Base-by-base conservation (phyloP, 1,139 yeast genomes). In the Maudiozyma humilis region DNA sequence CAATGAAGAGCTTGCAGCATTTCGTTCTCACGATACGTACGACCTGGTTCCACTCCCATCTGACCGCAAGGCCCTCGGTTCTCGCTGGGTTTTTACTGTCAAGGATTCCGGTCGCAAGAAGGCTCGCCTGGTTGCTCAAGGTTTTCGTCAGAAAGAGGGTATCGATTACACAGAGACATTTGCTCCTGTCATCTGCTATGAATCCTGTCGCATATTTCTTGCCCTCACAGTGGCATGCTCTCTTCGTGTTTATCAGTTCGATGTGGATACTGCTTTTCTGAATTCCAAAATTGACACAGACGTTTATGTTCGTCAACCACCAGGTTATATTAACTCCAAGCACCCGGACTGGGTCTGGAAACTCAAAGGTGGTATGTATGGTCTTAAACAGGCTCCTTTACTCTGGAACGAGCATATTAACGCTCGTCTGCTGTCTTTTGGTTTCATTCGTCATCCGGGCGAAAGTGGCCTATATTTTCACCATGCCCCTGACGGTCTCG, bases 321-420 rank as follows among this genome's bases (percentile, higher is more conserved):
- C 38, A 2, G 25, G 29, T 2, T 18, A 20, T 20, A 18, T 18
- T 13, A 30, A 43, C 40, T 3, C 23, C 7, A 3, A 20, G 5
- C 38, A 40, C 12, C 42, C 42, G 13, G 42, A 38, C 6, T 35
- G 20, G 23, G 44, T 44, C 2, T 41, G 44, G 47, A 38, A 40
- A 71, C 59, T 15, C 76, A 75, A 43, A 70, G 63, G 38, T 71
- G 60, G 49, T 69, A 64, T 48, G 68, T 64, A 2, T 70, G 71
- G 12, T 72, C 72, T 34, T 65, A 68, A 29, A 63, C 66, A 52
- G 66, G 62, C 72, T 67, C 69, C 5, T 71, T 72, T 8, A 70
- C 67, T 50, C 64, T 52, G 44, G 62, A 68, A 40, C 59, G 55
- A 40, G 49, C 14, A 57, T 55, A 48, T 52, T 43, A 46, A 59